Evolutionary conservation across 805 yeast species (phyloP), one percentile per base, ranked within the genome.

Genomic region (Metschnikowia shivogae): DNA sequence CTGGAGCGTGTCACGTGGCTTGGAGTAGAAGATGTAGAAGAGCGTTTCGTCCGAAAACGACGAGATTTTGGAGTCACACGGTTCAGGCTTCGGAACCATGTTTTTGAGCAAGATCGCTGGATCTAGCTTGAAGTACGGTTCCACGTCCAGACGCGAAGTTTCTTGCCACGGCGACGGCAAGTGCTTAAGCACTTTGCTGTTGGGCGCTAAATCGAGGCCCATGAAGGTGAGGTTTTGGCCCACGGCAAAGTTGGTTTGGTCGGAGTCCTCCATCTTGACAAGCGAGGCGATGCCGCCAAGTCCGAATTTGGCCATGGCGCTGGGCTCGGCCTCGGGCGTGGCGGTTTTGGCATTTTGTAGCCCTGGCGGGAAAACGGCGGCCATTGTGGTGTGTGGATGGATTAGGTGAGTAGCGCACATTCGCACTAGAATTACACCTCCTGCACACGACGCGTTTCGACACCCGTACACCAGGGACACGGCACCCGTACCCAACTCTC

Each of bases 111-210:
- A 62, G n/a, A 70, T 64, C 8, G 63, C 49, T 13, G 69, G 65
- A 2, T 97, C 97, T 35, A 81, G 70, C 37, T 66, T 70, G 63
- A 80, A 90, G 46, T 77, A 74, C 4, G 99, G 99, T 55, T 89
- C 95, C 13, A 92, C 96, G 53, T 86, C 90, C 43, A 90, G 82
- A 57, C 95, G 76, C 7, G 93, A 80, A 1, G 97, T 86, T 60
- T 93, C 98, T 33, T 86, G 76, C 98, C 99, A 92, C 10, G 99
- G 99, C 3, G 96, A 86, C 20, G 95, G 84, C 58, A 92, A 81
- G 6, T 82, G 80, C 52, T 76, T 71, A 26, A 86, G 73, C 29
- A 86, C 63, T 44, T 76, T 72, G n/a, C 65, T 67, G 34, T 68
- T 71, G 22, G 65, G 62, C 3, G 70, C 60, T 52, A 86, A 64